Percentiles rank a stretch among this genome's conserved stretches.
These are phyloP conservation scores for Alternaria burnsii DNA, from an alignment of 2,329 filamentous ascomycete species.

Conservation along the genomic window DNA sequence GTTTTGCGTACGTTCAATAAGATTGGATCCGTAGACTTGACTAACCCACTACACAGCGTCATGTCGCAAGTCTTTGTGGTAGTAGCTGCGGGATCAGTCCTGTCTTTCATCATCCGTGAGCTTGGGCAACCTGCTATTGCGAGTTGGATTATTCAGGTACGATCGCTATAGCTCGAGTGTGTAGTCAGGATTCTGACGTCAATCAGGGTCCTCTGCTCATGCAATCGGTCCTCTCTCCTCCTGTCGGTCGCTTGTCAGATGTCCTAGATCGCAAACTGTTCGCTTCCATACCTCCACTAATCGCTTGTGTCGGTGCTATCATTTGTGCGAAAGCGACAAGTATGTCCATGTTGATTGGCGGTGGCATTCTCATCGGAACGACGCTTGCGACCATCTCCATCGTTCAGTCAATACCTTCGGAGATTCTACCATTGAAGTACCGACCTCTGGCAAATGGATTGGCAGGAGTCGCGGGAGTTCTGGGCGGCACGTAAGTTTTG, in stretches of 20 bases:
- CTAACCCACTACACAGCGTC: conserved; percentile 42
- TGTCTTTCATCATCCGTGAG: conserved; percentile 65
- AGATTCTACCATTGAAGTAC: conserved; percentile 66
- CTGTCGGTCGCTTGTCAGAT: conserved; percentile 65
- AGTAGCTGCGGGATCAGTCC: conserved; percentile 63
- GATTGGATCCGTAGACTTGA: conserved; percentile 16
- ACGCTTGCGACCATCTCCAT: conserved; percentile 65
- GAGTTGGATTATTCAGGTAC: conserved; percentile 65
- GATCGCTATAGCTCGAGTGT: fast-evolving
- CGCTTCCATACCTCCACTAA: conserved; percentile 61
- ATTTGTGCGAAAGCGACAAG: conserved; percentile 64
- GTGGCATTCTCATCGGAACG: conserved; percentile 65
- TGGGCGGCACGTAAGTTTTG: conserved; percentile 61
- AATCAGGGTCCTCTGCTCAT: conserved; percentile 64
- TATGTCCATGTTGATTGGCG: conserved; percentile 65
- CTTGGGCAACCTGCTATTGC: conserved; percentile 60
- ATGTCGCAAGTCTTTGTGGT: conserved; percentile 66
- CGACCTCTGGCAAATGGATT: conserved; percentile 65
- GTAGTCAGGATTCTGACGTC: not conserved
- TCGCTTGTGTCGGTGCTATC: conserved; percentile 63
- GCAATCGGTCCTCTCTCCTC: conserved; percentile 65
- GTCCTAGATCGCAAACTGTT: conserved; percentile 65
- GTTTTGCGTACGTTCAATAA: conserved; percentile 51
- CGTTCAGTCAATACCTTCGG: conserved; percentile 64
- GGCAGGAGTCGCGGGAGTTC: conserved; percentile 59